A percentile compares a stretch with the other conserved stretches of the same genome.
phyloP scores from a whole-genome alignment of 192 early-diverging fungal species.

The Coemansia asiatica region DNA sequence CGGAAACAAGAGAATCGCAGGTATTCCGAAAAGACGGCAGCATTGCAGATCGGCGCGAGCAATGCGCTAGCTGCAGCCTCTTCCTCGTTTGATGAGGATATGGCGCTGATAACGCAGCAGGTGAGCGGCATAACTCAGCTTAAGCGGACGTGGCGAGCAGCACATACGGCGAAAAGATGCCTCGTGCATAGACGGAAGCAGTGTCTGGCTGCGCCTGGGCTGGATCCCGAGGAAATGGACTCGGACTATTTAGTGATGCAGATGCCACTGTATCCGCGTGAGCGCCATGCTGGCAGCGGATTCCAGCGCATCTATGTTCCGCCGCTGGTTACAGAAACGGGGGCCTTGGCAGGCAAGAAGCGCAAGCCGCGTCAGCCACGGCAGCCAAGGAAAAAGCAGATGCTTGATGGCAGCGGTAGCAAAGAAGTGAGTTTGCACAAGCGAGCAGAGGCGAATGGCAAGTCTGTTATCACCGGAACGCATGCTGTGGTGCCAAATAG shows the following conservation, averaged over 20 bases:
- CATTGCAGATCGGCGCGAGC: constrained; percentile 8
- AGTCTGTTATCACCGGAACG: not conserved
- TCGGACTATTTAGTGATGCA: constrained; percentile 44
- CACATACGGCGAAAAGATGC: constrained; percentile 32
- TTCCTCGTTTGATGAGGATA: not conserved
- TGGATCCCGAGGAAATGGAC: constrained; percentile 48
- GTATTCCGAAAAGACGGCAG: constrained; percentile 8
- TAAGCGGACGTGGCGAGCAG: constrained; percentile 30
- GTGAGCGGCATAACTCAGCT: constrained; percentile 16
- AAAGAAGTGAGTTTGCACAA: not conserved
- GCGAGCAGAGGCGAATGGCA: constrained; percentile 7
- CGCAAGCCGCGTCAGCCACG: constrained; percentile 47
- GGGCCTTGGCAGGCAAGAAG: constrained; percentile 25
- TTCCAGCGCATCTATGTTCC: constrained; percentile 45
- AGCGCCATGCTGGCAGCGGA: constrained; percentile 14
- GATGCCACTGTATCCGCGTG: constrained; percentile 43
- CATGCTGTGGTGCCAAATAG: not conserved
- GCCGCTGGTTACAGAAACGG: constrained; percentile 17
- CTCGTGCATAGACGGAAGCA: constrained; percentile 41
- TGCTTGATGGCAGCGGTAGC: not conserved
- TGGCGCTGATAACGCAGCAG: constrained; percentile 30
- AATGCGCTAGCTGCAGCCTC: not conserved
- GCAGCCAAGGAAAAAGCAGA: constrained; percentile 33
- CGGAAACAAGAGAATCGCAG: constrained; percentile 40
- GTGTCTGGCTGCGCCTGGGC: constrained; percentile 31